These are phyloP conservation scores for Poa annua DNA, from an alignment of 176 grass and related monocot genomes.

Conservation along the genomic window DNA sequence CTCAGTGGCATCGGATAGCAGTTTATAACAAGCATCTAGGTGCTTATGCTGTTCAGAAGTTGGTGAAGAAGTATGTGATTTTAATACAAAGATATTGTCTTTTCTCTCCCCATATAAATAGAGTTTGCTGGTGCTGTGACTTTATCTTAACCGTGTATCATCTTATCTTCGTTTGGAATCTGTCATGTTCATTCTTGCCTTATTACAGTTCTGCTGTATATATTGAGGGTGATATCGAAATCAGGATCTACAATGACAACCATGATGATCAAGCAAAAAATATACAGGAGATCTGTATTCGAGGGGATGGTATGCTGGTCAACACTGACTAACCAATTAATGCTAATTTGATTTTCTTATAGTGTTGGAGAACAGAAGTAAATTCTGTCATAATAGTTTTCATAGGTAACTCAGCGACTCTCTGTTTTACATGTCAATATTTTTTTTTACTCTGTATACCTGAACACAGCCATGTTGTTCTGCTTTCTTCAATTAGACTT, in stretches of 20 bases:
- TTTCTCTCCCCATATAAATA: conserved; percentile 40
- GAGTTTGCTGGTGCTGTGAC: neutral
- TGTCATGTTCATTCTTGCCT: conserved; percentile 26
- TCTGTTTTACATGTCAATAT: conserved; percentile 26
- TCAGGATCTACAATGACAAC: conserved; percentile 89
- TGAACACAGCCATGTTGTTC: neutral
- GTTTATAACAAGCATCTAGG: conserved; percentile 69
- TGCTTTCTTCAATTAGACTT: conserved; percentile 27
- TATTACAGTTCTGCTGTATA: conserved; percentile 75
- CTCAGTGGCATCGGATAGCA: conserved; percentile 93
- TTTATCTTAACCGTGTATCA: conserved; percentile 17
- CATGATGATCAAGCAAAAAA: conserved; percentile 73
- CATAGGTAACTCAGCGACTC: conserved; percentile 23
- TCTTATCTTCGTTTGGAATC: neutral
- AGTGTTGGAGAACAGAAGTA: conserved; percentile 4
- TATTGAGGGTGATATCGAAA: conserved; percentile 97
- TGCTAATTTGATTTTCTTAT: neutral
- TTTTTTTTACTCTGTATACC: conserved; percentile 10
- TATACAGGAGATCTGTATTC: conserved; percentile 78
- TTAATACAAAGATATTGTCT: neutral
- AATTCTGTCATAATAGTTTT: conserved; percentile 19
- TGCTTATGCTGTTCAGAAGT: conserved; percentile 76
- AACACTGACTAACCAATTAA: conserved; percentile 17
- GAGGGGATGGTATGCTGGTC: conserved; percentile 67
- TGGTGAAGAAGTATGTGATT: conserved; percentile 87